A percentile compares a stretch with the other conserved stretches of the same genome.
Conservation (phyloP, 768 basidiomycete species). For the Mycena albidolilacea region DNA sequence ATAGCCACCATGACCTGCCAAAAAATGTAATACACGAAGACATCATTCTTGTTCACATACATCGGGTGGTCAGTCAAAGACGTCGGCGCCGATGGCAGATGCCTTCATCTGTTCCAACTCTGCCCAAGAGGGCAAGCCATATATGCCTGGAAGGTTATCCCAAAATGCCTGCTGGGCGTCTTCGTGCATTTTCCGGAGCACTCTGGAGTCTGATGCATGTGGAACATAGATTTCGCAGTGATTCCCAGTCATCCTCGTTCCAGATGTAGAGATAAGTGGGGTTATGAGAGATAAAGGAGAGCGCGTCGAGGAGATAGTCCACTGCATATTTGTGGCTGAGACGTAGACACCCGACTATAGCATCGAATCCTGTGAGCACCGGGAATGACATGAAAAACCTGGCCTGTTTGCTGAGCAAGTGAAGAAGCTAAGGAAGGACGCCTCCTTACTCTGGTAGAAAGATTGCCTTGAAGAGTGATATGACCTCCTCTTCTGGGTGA, state of each 20-base stretch:
- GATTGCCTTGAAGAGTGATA: no score
- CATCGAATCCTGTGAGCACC: not conserved
- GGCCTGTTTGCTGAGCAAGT: no score
- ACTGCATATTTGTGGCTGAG: conserved; percentile 32
- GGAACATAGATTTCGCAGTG: not conserved
- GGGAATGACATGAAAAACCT: conserved; percentile 27
- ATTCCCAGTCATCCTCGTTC: not conserved
- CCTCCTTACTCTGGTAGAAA: no score
- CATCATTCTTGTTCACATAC: not conserved
- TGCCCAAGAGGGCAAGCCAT: conserved; percentile 1
- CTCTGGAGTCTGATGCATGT: not conserved
- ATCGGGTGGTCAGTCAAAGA: not conserved
- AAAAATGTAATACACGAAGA: not conserved
- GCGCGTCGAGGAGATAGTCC: conserved; percentile 14
- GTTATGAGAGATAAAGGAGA: conserved; percentile 14
- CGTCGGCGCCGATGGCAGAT: not conserved
- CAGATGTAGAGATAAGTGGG: no score
- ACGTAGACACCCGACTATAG: conserved; percentile 15
- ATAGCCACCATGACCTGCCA: no score
- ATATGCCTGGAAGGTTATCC: conserved; percentile 18
- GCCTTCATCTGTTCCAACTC: conserved; percentile 4
- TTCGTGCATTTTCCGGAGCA: conserved; percentile 1
- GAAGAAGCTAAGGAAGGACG: no score
- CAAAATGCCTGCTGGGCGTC: conserved; percentile 8
- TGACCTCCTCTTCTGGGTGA: no score